Evolutionary conservation across 441 rosid species (phyloP).

Genomic region (Bruguiera hainesii): DNA sequence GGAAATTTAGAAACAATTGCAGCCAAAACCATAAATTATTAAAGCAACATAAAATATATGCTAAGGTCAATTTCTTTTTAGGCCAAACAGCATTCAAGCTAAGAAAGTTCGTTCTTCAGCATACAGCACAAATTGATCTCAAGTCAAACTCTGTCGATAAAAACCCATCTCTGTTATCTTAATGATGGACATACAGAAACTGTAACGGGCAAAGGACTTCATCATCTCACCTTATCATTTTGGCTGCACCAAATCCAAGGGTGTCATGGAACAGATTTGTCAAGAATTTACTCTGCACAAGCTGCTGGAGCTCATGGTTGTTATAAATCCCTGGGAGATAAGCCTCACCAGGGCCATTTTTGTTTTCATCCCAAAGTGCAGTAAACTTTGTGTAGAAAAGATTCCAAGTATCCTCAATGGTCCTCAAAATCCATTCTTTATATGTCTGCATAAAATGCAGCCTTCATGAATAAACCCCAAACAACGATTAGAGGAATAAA

Average conservation of each 20-base stretch:
- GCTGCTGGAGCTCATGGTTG: slow-evolving; percentile 40
- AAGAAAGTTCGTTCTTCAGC: too few species aligned
- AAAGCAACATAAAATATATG: neutral
- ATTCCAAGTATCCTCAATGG: slow-evolving; percentile 69
- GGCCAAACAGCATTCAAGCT: too few species aligned
- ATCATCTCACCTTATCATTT: slow-evolving; percentile 71
- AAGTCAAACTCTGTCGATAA: neutral
- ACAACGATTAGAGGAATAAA: neutral
- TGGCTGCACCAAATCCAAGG: slow-evolving; percentile 92
- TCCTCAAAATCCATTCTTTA: slow-evolving; percentile 72
- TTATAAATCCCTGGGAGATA: slow-evolving; percentile 74
- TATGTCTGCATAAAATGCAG: slow-evolving; percentile 40
- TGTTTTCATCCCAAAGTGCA: slow-evolving; percentile 65
- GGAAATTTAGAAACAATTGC: too few species aligned
- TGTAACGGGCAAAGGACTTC: neutral
- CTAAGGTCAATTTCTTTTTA: too few species aligned
- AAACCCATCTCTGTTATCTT: neutral
- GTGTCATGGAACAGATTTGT: slow-evolving; percentile 59
- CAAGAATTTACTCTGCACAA: neutral
- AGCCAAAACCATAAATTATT: too few species aligned
- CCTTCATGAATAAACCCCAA: slow-evolving; percentile 12
- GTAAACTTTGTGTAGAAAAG: slow-evolving; percentile 56
- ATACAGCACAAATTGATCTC: too few species aligned
- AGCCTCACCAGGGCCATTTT: slow-evolving; percentile 81
- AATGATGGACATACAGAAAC: neutral